A percentile compares a stretch with the other conserved stretches of the same genome.
Conservation (phyloP, 106 monocot species). For the Platanthera guangdongensis region DNA sequence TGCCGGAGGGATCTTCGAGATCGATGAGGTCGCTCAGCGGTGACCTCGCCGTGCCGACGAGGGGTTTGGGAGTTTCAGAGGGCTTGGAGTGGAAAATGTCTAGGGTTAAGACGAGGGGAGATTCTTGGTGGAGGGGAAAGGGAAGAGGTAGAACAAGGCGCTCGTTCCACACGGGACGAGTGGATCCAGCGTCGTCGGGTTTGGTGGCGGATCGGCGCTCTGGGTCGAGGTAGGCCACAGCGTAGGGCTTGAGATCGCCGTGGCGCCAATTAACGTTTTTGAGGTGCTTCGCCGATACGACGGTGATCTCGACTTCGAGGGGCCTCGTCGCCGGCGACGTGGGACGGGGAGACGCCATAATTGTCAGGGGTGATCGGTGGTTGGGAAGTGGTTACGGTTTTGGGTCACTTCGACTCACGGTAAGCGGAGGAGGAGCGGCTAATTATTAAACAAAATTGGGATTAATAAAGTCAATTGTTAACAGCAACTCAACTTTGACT, state of each 20-base stretch:
- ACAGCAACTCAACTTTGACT: too few relatives aligned
- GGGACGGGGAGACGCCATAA: conserved; percentile 4
- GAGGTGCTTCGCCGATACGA: conserved; percentile 82
- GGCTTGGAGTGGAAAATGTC: conserved; percentile 94
- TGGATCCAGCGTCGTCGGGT: conserved; percentile 68
- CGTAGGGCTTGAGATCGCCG: conserved; percentile 91
- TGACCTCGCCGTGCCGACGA: conserved; percentile 57
- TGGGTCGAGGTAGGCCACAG: conserved; percentile 67
- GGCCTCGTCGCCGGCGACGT: conserved; percentile 5
- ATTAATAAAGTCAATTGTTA: too few relatives aligned
- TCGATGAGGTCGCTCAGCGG: conserved; percentile 42
- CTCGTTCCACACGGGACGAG: conserved; percentile 87
- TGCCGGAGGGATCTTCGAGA: conserved; percentile 4
- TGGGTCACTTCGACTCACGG: background rate
- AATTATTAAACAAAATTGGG: too few relatives aligned
- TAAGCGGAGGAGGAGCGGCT: too few relatives aligned
- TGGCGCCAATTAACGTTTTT: conserved; percentile 99
- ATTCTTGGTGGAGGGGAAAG: conserved; percentile 12
- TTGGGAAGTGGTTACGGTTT: background rate
- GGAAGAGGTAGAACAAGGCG: conserved; percentile 60
- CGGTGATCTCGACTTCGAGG: conserved; percentile 49
- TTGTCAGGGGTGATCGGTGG: background rate
- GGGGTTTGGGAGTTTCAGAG: conserved; percentile 86
- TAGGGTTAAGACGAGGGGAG: conserved; percentile 43
- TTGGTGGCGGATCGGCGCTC: conserved; percentile 66